Evolutionary conservation across 108 stramenopile species (phyloP).

Genomic region (Schizochytrium sp.): DNA sequence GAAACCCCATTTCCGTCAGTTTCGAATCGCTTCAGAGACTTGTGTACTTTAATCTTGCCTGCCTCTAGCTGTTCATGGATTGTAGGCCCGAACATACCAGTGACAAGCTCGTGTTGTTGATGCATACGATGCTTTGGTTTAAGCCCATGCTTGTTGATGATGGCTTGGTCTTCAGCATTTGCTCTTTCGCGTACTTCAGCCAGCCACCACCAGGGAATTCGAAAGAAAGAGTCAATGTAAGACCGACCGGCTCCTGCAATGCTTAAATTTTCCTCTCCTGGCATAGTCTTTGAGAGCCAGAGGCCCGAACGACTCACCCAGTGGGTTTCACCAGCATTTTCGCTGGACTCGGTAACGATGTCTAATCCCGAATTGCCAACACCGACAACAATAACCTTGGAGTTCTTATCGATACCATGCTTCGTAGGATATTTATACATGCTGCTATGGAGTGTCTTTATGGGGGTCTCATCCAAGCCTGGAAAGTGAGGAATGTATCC

Average conservation of each 20-base stretch:
- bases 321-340: not conserved
- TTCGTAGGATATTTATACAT: constrained; percentile 40
- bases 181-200: not conserved
- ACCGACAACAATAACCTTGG: not conserved
- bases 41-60: not conserved
- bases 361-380: constrained; percentile 19
- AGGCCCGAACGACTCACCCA: not conserved
- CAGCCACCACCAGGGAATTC: constrained; percentile 42
- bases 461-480: not conserved
- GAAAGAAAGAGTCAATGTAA: not conserved
- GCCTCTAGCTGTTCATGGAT: constrained; percentile 18
- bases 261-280: not conserved
- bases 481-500: constrained; percentile 3
- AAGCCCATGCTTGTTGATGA: constrained; percentile 31
- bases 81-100: constrained; percentile 19
- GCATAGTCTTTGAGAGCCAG: not conserved
- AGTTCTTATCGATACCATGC: constrained; percentile 3
- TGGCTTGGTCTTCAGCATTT: not conserved
- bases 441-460: constrained; percentile 3
- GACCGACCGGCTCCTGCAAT: not conserved
- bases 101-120: constrained; percentile 37
- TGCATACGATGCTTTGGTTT: constrained; percentile 7
- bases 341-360: constrained; percentile 14
- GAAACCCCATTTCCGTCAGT: not conserved
- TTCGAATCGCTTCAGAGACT: not conserved